Conservation (phyloP, 805 yeast genomes). For the Debaryomyces hansenii region DNA sequence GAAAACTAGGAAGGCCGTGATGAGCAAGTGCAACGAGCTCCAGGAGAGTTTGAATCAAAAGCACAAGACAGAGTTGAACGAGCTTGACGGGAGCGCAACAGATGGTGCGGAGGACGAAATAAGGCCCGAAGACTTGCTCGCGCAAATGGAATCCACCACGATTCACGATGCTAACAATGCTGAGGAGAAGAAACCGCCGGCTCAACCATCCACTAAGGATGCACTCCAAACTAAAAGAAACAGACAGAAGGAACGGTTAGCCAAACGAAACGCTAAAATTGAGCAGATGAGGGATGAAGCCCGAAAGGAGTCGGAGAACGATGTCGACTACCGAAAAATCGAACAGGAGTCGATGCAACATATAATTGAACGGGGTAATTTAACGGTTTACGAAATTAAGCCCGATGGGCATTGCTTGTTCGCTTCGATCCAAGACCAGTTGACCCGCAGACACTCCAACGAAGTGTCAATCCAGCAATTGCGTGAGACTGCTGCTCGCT, state of each 20-base stretch:
- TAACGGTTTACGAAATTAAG: constrained; percentile 65
- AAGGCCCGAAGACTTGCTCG: constrained; percentile 68
- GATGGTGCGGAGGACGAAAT: constrained; percentile 39
- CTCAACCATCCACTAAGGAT: background rate
- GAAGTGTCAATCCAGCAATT: constrained; percentile 48
- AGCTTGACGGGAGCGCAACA: constrained; percentile 8
- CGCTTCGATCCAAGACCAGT: constrained; percentile 81
- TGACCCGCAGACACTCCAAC: constrained; percentile 45
- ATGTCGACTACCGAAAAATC: constrained; percentile 67
- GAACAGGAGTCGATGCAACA: constrained; percentile 68
- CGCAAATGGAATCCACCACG: constrained; percentile 42
- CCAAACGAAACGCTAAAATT: constrained; percentile 70
- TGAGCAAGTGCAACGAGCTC: constrained; percentile 56
- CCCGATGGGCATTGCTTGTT: constrained; percentile 97
- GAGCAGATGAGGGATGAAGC: constrained; percentile 68
- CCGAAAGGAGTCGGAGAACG: constrained; percentile 59
- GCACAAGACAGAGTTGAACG: constrained; percentile 54
- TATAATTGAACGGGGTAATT: constrained; percentile 47
- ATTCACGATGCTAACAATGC: background rate
- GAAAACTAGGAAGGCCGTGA: constrained; percentile 69
- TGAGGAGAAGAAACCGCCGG: background rate
- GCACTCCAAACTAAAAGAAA: constrained; percentile 49
- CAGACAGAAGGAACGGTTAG: constrained; percentile 81
- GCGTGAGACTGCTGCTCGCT: constrained; percentile 63
- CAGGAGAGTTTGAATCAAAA: constrained; percentile 53